Conservation (phyloP, 2,329 filamentous ascomycete genomes). For the Hypomyces perniciosus region DNA sequence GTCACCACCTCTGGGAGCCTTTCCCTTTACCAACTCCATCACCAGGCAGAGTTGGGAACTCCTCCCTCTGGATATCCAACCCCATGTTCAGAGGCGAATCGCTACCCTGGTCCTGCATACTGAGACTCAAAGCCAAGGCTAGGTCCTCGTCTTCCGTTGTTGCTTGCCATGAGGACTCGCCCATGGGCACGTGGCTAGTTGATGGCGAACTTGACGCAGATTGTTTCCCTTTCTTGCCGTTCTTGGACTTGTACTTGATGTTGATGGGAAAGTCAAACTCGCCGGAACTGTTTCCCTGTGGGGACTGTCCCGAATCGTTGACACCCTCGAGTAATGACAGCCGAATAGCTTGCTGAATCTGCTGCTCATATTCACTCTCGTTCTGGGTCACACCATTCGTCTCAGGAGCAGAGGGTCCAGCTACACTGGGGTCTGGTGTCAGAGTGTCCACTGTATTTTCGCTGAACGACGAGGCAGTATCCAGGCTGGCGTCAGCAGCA, state of each 20-base stretch:
- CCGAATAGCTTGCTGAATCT: constrained; percentile 57
- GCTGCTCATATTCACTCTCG: constrained; percentile 53
- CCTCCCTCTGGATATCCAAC: constrained; percentile 23
- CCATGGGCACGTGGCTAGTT: constrained; percentile 30
- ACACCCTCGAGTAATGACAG: constrained; percentile 53
- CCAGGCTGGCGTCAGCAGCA: constrained; percentile 40
- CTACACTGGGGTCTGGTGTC: constrained; percentile 50
- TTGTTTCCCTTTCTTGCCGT: constrained; percentile 34
- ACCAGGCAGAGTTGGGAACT: constrained; percentile 36
- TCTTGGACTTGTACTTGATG: constrained; percentile 42
- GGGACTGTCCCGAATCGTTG: constrained; percentile 41
- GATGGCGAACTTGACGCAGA: constrained; percentile 30
- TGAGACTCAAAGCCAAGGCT: constrained; percentile 54
- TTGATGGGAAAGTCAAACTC: constrained; percentile 49
- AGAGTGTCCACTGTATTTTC: constrained; percentile 41
- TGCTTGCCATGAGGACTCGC: constrained; percentile 20
- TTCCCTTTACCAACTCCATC: constrained; percentile 43
- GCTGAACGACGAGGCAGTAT: constrained; percentile 37
- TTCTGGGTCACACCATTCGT: constrained; percentile 29
- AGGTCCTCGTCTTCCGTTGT: constrained; percentile 47
- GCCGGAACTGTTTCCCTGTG: constrained; percentile 38
- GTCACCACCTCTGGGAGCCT: constrained; percentile 24
- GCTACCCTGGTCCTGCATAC: constrained; percentile 46
- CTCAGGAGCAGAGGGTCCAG: constrained; percentile 23
- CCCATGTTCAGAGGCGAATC: constrained; percentile 10